Percentiles rank a stretch among this genome's conserved stretches.
phyloP scores from a whole-genome alignment of 805 yeast genomes.

The Candida ulmi region DNA sequence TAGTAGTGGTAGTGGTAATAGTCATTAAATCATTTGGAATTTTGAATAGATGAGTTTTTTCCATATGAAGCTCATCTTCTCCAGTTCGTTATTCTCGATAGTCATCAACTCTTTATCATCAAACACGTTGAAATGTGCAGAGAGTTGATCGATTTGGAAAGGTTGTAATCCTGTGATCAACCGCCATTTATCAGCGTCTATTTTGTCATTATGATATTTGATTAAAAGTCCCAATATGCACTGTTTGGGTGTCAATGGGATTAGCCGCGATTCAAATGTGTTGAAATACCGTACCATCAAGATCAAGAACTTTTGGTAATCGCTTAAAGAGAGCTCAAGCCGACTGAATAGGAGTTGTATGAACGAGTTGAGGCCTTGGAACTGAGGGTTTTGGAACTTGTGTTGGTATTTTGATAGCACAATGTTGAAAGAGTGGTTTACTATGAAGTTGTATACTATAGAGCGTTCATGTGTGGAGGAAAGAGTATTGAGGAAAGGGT shows the following conservation, averaged over 20 bases:
- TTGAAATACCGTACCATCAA: conserved; percentile 1
- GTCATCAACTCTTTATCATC: not conserved
- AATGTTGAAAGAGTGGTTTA: conserved; percentile 4
- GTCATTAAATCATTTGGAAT: not conserved
- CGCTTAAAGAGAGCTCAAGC: not conserved
- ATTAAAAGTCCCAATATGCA: not conserved
- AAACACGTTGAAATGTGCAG: not conserved
- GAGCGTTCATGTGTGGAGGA: not conserved
- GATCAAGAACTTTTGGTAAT: conserved; percentile 3
- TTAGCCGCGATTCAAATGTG: not conserved
- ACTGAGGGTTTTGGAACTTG: not conserved
- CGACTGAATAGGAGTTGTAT: not conserved
- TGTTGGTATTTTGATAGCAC: conserved; percentile 2
- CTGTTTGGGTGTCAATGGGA: not conserved
- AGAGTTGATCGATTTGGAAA: not conserved
- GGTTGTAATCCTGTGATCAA: not conserved
- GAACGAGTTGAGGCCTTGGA: not conserved
- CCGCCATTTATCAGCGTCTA: not conserved
- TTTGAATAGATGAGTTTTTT: not conserved
- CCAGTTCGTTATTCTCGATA: not conserved
- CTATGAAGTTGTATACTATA: conserved; percentile 2
- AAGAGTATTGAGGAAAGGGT: not conserved
- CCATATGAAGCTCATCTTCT: not conserved
- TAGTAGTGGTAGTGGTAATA: no score
- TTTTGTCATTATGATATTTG: not conserved